phyloP scores from a whole-genome alignment of 306 rosid genomes.

The Pyrus communis region DNA sequence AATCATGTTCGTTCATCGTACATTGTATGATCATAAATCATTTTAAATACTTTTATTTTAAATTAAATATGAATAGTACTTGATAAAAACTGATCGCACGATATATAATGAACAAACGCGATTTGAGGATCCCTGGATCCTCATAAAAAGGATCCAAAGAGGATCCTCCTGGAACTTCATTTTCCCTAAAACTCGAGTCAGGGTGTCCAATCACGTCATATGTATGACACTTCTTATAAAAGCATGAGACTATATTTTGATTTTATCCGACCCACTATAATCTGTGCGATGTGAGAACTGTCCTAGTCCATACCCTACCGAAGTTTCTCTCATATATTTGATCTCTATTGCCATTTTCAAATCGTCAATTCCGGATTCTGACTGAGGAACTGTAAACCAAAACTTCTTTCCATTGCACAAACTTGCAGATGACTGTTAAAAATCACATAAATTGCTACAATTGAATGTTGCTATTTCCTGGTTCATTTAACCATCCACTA shows the following conservation, averaged over 20 bases:
- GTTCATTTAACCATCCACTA: constrained; percentile 13
- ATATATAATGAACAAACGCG: too few species aligned
- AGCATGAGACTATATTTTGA: neutral
- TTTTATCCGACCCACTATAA: neutral
- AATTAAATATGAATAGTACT: too few species aligned
- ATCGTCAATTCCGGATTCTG: neutral
- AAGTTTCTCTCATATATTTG: too few species aligned
- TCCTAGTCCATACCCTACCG: neutral
- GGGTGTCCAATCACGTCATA: neutral
- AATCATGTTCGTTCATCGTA: too few species aligned
- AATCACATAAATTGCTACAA: too few species aligned
- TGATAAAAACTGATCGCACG: too few species aligned
- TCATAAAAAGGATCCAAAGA: too few species aligned
- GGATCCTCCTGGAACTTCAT: neutral
- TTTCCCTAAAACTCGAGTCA: neutral
- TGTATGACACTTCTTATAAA: neutral
- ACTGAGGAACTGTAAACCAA: neutral
- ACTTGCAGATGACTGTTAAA: too few species aligned
- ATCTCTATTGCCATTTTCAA: neutral
- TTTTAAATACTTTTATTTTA: too few species aligned
- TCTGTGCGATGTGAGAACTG: neutral
- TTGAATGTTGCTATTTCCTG: neutral
- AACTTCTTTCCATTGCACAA: neutral
- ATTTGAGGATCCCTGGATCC: too few species aligned
- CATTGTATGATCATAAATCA: accelerated